Percentiles rank a stretch among this genome's conserved stretches.
Evolutionary conservation across 2,329 filamentous ascomycete genomes (phyloP).

Genomic region (Colletotrichum brevisporum): DNA sequence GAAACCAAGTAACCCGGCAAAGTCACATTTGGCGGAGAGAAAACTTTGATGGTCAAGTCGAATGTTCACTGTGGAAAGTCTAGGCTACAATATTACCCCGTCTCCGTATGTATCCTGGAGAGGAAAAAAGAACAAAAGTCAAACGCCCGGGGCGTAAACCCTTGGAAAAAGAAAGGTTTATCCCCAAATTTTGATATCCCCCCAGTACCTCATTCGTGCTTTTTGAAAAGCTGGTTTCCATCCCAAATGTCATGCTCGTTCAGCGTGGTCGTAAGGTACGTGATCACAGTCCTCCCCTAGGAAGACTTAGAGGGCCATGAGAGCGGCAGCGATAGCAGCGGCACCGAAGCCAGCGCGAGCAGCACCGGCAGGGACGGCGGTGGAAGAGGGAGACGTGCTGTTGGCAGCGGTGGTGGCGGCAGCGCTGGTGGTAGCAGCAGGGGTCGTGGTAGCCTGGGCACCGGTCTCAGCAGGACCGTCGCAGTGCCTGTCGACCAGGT

Average conservation of each 20-base stretch:
- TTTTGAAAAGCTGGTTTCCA: background rate
- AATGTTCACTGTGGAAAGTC: background rate
- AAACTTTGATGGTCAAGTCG: background rate
- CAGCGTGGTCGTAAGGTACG: background rate
- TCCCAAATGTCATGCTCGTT: slow-evolving; percentile 11
- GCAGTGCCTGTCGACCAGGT: slow-evolving; percentile 29
- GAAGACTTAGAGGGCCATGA: slow-evolving; percentile 32
- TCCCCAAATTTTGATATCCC: slow-evolving; percentile 13
- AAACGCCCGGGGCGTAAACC: slow-evolving; percentile 1
- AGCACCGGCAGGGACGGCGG: slow-evolving; percentile 29
- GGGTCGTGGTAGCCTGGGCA: slow-evolving; percentile 3
- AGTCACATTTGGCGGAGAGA: too few relatives aligned
- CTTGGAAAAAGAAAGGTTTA: background rate
- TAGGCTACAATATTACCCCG: slow-evolving; percentile 23
- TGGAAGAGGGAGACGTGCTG: slow-evolving; percentile 62
- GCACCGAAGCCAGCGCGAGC: slow-evolving; percentile 28
- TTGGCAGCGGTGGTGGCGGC: slow-evolving; percentile 1
- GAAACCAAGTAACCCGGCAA: too few relatives aligned
- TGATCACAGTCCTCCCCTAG: background rate
- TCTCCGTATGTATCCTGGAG: background rate
- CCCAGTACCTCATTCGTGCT: slow-evolving; percentile 1
- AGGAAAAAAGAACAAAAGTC: background rate
- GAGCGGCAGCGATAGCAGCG: slow-evolving; percentile 33
- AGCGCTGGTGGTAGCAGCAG: slow-evolving; percentile 14
- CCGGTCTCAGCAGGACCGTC: slow-evolving; percentile 20